Evolutionary conservation across 2,329 filamentous ascomycete species (phyloP).

Genomic region (Calonectria fujianensis): DNA sequence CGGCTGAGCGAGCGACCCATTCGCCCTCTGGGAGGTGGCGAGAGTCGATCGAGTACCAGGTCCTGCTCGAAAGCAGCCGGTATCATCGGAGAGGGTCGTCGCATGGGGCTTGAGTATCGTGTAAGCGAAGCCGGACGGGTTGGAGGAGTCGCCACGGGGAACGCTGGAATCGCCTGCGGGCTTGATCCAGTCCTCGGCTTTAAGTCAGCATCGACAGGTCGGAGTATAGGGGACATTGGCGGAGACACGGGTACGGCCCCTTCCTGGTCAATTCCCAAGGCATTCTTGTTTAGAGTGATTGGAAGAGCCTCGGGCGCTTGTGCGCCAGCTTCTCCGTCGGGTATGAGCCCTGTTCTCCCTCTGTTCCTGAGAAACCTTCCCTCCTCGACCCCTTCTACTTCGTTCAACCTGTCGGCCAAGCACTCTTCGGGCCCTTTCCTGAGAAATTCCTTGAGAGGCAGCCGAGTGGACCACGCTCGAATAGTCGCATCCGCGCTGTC

Average conservation of each 20-base stretch:
- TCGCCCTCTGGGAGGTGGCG: slow-evolving; percentile 58
- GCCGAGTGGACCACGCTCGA: slow-evolving; percentile 70
- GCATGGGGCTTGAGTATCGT: slow-evolving; percentile 56
- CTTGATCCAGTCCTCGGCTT: slow-evolving; percentile 55
- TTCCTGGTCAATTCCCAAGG: slow-evolving; percentile 59
- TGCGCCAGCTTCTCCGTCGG: background rate
- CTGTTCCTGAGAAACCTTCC: slow-evolving; percentile 55
- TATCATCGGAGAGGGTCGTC: slow-evolving; percentile 58
- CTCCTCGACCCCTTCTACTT: slow-evolving; percentile 59
- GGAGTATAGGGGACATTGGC: slow-evolving; percentile 58
- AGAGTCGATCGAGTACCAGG: slow-evolving; percentile 62
- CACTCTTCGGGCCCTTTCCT: slow-evolving; percentile 73
- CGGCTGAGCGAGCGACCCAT: slow-evolving; percentile 59
- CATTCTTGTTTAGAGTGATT: slow-evolving; percentile 51
- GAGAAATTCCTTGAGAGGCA: slow-evolving; percentile 73
- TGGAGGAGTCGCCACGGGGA: slow-evolving; percentile 53
- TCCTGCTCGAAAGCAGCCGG: slow-evolving; percentile 62
- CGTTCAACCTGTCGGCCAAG: slow-evolving; percentile 70
- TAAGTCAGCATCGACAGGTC: slow-evolving; percentile 52
- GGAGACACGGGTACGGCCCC: slow-evolving; percentile 45
- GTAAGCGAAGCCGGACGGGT: slow-evolving; percentile 55
- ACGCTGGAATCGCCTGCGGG: slow-evolving; percentile 45
- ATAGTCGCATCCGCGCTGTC: slow-evolving; percentile 60
- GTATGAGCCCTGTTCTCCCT: slow-evolving; percentile 54
- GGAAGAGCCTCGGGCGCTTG: slow-evolving; percentile 24